Evolutionary conservation across 2,329 filamentous ascomycete genomes (phyloP), one percentile per base, ranked within the genome.

Genomic region (Neurospora sp.): DNA sequence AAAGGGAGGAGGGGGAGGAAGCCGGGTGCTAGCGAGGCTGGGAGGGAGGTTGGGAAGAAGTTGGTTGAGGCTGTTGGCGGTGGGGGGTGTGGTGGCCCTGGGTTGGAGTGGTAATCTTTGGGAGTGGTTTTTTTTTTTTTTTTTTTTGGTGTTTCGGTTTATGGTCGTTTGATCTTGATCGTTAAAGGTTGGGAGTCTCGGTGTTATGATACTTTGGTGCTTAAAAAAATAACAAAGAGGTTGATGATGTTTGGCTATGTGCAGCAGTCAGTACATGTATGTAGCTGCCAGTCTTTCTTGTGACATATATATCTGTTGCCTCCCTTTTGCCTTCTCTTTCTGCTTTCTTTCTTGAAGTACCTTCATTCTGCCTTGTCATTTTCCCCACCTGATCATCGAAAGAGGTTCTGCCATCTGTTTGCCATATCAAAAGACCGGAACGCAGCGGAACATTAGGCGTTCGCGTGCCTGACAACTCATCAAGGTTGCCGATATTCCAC

Each of bases 1-100:
- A 76, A 82, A 23, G 81, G 79, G n/a, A 82, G 81, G 78, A 68
- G 41, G 57, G 52, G 52, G 8, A 33, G 52, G 28, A 62, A 62
- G 52, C 52, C 52, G 6, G 52, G 52, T 1, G 19, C 46, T 23
- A 57, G 46, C 6, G 52, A 62, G 52, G 52, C 52, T 2, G 52
- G 52, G 12, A 33, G 4, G 28, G 52, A 33, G 52, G 28, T 33
- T 33, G 12, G 52, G 6, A 62, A 62, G 28, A 62, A 8, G 6
- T 5, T 62, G 28, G 52, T 62, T 62, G 52, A 62, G 52, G 3
- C 6, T 8, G 28, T 62, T 17, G 52, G 52, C 2, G 23, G 52
- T 8, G 52, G 52, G 12, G 28, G 52, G 0, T 62, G 52, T 28
- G 52, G 52, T 62, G 52, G 52, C 15, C 52, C 52, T 33, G 23